A percentile compares a stretch with the other conserved stretches of the same genome.
Evolutionary conservation across 768 basidiomycete species (phyloP).

Genomic region (Tylopilus balloui): DNA sequence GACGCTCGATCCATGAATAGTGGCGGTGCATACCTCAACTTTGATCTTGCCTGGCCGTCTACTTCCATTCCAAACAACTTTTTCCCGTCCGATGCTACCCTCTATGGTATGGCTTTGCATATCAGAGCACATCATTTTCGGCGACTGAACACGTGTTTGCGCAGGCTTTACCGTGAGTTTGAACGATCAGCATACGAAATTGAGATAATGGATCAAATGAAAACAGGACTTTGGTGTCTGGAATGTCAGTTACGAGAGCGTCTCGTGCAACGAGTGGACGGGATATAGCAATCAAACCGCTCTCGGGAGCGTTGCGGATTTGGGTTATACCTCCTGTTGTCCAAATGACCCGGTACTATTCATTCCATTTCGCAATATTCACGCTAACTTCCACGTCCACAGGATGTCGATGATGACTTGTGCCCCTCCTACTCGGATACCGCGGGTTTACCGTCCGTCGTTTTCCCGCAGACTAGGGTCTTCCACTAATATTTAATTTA

Average conservation of each 20-base stretch:
- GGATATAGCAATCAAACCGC: constrained; percentile 57
- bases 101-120: constrained; percentile 49
- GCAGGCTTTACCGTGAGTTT: constrained; percentile 38
- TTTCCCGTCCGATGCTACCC: constrained; percentile 64
- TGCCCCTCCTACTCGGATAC: constrained; percentile 72
- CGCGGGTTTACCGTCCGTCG: constrained; percentile 56
- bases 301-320: constrained; percentile 58
- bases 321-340: constrained; percentile 65
- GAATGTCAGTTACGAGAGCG: constrained; percentile 69
- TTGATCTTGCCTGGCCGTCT: constrained; percentile 80
- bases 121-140: background rate
- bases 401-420: constrained; percentile 45
- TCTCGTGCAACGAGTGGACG: constrained; percentile 64
- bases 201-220: background rate
- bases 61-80: constrained; percentile 63
- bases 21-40: constrained; percentile 68
- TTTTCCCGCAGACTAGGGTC: background rate
- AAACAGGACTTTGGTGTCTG: constrained; percentile 80
- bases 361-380: background rate
- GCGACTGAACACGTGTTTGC: constrained; percentile 30
- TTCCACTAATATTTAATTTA: constrained; percentile 6
- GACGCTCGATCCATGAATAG: constrained; percentile 33
- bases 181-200: background rate
- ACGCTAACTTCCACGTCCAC: constrained; percentile 7
- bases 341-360: constrained; percentile 59